phyloP scores from a whole-genome alignment of 2,329 filamentous ascomycete species.

The Hymenotorrendiella dingleyae region DNA sequence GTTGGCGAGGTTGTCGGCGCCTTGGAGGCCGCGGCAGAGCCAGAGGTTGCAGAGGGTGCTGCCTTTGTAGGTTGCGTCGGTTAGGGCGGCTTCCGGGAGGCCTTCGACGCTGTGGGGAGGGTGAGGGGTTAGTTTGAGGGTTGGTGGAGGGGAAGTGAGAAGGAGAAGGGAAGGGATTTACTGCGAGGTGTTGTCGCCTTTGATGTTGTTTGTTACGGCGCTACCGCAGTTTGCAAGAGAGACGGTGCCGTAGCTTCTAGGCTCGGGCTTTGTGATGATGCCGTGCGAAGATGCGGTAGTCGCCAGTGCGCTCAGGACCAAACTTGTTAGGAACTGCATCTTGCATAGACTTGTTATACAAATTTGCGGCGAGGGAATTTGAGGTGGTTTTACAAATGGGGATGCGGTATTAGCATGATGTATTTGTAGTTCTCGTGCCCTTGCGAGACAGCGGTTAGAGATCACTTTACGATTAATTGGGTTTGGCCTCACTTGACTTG shows the following conservation, averaged over 20 bases:
- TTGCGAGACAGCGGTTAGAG: too few relatives aligned
- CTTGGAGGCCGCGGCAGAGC: conserved; percentile 42
- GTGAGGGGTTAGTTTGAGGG: too few relatives aligned
- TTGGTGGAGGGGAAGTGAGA: too few relatives aligned
- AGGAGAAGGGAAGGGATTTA: too few relatives aligned
- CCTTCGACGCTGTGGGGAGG: too few relatives aligned
- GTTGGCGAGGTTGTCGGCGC: conserved; percentile 36
- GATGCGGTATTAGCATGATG: too few relatives aligned
- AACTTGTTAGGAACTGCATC: conserved; percentile 4
- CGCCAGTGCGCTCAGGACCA: conserved; percentile 10
- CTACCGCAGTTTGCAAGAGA: conserved; percentile 41
- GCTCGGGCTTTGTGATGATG: conserved; percentile 35
- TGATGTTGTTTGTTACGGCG: conserved; percentile 31
- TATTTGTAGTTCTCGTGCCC: too few relatives aligned
- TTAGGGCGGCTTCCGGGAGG: conserved; percentile 32
- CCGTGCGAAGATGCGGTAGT: conserved; percentile 37
- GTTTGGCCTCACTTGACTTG: too few relatives aligned
- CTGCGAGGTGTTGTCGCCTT: conserved; percentile 24
- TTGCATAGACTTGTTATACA: too few relatives aligned
- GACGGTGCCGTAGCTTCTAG: conserved; percentile 36
- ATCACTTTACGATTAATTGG: too few relatives aligned
- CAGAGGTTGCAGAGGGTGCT: conserved; percentile 34
- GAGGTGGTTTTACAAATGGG: too few relatives aligned
- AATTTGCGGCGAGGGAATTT: too few relatives aligned
- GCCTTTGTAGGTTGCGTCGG: conserved; percentile 21